Base-by-base conservation (phyloP, 495 filamentous ascomycete species). In the Parathielavia appendiculata region DNA sequence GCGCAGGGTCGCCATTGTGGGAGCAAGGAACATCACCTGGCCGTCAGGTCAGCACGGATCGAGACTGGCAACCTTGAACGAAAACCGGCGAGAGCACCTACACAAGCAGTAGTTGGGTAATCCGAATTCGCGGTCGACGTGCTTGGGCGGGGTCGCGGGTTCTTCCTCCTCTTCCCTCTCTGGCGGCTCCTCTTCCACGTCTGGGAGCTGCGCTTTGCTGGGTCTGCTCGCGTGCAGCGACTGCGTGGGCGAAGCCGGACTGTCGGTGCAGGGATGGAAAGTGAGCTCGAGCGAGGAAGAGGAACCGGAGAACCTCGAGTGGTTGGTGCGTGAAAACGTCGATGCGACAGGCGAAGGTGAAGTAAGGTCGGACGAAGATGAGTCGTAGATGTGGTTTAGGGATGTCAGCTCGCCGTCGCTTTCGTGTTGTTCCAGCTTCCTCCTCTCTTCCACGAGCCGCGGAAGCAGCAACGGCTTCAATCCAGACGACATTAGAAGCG, bases 261-360 rank as follows among this genome's bases (percentile, higher is more conserved):
- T 68, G 7, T 81, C 79, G 34, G 67, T 63, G 40, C 61, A 66
- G 26, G 2, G 26, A 30, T n/a, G 72, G 69, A 4, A 63, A 1
- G 71, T 56, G 12, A 77, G 66, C 50, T 80, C 78, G 48, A 81
- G 71, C 3, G 78, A 81, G 0, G 80, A 80, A 20, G 71, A 69
- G 2, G 80, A 81, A 50, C 74, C 77, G 2, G 84, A 78, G 60
- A 75, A 84, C 64, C 83, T 74, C 38, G 77, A 65, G 63, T 85
- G 81, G 26, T 76, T 76, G 52, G 77, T 80, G 59, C 72, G 65
- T 39, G 82, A 83, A 61, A 85, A 86, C 20, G 80, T 83, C 32
- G 85, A 81, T 35, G 83, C 82, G 43, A 82, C 72, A 16, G 84
- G 84, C 32, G 83, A 82, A 16, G 82, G 83, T 26, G 82, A 81